A percentile compares a stretch with the other conserved stretches of the same genome.
Conservation (phyloP, 305 asterid genomes). For the Solanum hybrid region DNA sequence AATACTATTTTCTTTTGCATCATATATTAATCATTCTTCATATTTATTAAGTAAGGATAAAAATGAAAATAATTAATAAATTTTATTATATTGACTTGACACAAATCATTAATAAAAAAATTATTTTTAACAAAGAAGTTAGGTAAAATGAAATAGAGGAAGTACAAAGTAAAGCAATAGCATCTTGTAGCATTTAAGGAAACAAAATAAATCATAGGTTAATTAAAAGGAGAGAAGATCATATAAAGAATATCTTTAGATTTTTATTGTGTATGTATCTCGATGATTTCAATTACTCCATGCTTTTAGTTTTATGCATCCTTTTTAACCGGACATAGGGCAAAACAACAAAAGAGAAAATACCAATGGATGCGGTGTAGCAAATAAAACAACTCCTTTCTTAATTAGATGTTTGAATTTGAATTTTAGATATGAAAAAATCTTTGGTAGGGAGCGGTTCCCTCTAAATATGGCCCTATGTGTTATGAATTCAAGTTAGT, state of each 20-base stretch:
- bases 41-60: neutral
- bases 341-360: neutral
- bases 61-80: neutral
- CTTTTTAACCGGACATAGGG: neutral
- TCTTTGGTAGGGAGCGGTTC: too few species aligned
- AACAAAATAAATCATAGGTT: neutral
- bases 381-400: too few species aligned
- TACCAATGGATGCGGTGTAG: neutral
- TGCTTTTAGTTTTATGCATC: neutral
- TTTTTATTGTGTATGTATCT: neutral
- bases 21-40: neutral
- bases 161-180: neutral
- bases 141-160: neutral
- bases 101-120: neutral
- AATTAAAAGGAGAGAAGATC: neutral
- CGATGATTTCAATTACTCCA: neutral
- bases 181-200: neutral
- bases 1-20: neutral
- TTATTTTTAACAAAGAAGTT: neutral
- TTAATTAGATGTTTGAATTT: too few species aligned
- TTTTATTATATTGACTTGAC: neutral
- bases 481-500: neutral
- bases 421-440: too few species aligned
- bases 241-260: neutral
- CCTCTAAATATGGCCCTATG: too few species aligned